Conservation (phyloP, 2,329 filamentous ascomycete genomes). For the Monosporascus sp. region DNA sequence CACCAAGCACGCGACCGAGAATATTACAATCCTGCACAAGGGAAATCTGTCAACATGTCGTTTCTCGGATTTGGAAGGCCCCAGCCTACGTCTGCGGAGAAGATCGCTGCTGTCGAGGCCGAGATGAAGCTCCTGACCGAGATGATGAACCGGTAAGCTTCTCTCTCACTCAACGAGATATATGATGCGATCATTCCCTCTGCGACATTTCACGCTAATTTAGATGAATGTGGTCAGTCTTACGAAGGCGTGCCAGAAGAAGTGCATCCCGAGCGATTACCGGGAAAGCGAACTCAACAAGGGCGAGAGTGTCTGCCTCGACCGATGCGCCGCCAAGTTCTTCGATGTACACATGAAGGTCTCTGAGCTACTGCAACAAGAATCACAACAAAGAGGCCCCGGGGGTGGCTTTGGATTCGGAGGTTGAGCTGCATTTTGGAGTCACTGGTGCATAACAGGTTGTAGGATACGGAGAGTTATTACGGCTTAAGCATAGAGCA, state of each 20-base stretch:
- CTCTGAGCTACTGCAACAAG: conserved; percentile 90
- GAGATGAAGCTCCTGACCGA: conserved; percentile 97
- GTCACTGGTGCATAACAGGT: neutral
- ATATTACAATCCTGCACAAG: neutral
- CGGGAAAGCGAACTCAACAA: conserved; percentile 97
- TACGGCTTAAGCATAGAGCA: neutral
- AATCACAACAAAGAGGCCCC: conserved; percentile 64
- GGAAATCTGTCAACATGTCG: conserved; percentile 50
- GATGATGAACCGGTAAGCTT: conserved; percentile 87
- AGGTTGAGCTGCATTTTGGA: conserved; percentile 9
- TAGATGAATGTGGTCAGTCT: conserved; percentile 48
- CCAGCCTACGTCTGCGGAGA: conserved; percentile 91
- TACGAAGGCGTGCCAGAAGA: conserved; percentile 82
- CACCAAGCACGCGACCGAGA: conserved; percentile 3
- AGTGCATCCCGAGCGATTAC: conserved; percentile 90
- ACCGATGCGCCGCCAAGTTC: conserved; percentile 96
- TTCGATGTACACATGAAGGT: conserved; percentile 99
- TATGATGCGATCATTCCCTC: neutral
- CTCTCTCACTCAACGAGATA: no score
- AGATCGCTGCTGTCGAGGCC: conserved; percentile 92
- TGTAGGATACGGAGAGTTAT: conserved; percentile 1
- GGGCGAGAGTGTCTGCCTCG: conserved; percentile 96
- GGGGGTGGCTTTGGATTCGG: conserved; percentile 45
- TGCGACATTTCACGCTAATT: conserved; percentile 8
- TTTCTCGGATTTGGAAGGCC: conserved; percentile 69